Percentiles rank a stretch among this genome's conserved stretches.
Evolutionary conservation across 1,284 basidiomycete species (phyloP).

Genomic region (Pseudozyma sp.): DNA sequence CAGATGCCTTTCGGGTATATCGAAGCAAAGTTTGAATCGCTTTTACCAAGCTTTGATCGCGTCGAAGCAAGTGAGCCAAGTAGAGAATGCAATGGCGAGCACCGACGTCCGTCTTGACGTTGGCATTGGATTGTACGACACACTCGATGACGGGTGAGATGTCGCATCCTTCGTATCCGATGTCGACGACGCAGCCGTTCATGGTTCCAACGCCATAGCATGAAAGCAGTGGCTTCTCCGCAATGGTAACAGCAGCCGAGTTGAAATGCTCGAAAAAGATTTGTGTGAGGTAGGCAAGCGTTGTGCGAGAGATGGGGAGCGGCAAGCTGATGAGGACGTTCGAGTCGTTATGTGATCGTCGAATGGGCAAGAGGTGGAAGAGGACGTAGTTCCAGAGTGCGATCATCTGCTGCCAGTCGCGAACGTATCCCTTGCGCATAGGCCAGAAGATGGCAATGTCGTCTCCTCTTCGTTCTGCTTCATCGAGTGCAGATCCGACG

Average conservation of each 20-base stretch:
- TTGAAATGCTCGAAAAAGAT: conserved; percentile 97
- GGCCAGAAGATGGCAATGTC: conserved; percentile 84
- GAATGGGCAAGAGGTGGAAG: conserved; percentile 80
- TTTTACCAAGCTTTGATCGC: conserved; percentile 56
- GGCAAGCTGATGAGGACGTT: conserved; percentile 82
- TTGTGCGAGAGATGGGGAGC: conserved; percentile 78
- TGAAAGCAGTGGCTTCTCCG: conserved; percentile 86
- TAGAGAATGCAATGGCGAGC: conserved; percentile 61
- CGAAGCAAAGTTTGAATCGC: conserved; percentile 58
- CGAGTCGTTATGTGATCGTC: conserved; percentile 86
- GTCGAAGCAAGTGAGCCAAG: conserved; percentile 61
- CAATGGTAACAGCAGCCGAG: conserved; percentile 82
- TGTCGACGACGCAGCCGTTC: conserved; percentile 85
- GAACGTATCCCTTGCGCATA: conserved; percentile 79
- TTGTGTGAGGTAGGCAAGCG: conserved; percentile 82
- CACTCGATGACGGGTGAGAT: conserved; percentile 85
- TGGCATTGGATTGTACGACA: conserved; percentile 68
- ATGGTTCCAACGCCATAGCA: conserved; percentile 84
- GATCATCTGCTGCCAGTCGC: conserved; percentile 90
- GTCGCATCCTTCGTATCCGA: conserved; percentile 81
- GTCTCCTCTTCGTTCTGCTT: conserved; percentile 79
- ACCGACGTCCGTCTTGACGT: conserved; percentile 56
- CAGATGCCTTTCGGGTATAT: conserved; percentile 45
- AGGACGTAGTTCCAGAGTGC: conserved; percentile 89
- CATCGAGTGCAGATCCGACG: conserved; percentile 83